Percentiles rank a stretch among this genome's conserved stretches.
These are phyloP conservation scores for Mucor racemosus DNA, from an alignment of 371 early-diverging fungal species.

Conservation along the genomic window DNA sequence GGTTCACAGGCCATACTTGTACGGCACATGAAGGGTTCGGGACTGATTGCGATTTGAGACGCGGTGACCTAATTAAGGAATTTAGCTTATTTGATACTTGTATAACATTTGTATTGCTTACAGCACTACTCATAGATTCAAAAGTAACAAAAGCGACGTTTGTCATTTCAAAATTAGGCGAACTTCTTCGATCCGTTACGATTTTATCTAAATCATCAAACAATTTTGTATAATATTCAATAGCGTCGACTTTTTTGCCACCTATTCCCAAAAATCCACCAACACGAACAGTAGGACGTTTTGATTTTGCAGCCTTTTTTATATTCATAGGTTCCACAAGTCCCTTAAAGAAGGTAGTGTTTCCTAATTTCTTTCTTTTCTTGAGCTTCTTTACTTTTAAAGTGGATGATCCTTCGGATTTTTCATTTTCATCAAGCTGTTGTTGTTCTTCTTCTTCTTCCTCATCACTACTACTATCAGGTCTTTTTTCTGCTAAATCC, in stretches of 20 bases:
- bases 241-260: conserved; percentile 48
- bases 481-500: conserved; percentile 20
- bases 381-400: not conserved
- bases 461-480: conserved; percentile 11
- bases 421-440: not conserved
- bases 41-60: conserved; percentile 60
- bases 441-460: not conserved
- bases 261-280: conserved; percentile 41
- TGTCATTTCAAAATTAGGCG: conserved; percentile 40
- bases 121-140: conserved; percentile 46
- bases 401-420: not conserved
- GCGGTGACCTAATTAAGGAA: conserved; percentile 50
- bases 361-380: conserved; percentile 29
- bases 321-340: conserved; percentile 15
- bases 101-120: conserved; percentile 18
- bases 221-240: conserved; percentile 49
- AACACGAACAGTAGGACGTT: conserved; percentile 34
- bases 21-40: conserved; percentile 72
- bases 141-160: conserved; percentile 54
- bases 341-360: conserved; percentile 22
- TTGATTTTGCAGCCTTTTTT: conserved; percentile 11
- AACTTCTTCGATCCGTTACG: conserved; percentile 33
- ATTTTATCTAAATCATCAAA: conserved; percentile 42
- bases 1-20: conserved; percentile 75
- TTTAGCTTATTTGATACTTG: not conserved